A percentile compares a stretch with the other conserved stretches of the same genome.
Conservation (phyloP, 2,329 filamentous ascomycete species). For the Cordyceps javanica region DNA sequence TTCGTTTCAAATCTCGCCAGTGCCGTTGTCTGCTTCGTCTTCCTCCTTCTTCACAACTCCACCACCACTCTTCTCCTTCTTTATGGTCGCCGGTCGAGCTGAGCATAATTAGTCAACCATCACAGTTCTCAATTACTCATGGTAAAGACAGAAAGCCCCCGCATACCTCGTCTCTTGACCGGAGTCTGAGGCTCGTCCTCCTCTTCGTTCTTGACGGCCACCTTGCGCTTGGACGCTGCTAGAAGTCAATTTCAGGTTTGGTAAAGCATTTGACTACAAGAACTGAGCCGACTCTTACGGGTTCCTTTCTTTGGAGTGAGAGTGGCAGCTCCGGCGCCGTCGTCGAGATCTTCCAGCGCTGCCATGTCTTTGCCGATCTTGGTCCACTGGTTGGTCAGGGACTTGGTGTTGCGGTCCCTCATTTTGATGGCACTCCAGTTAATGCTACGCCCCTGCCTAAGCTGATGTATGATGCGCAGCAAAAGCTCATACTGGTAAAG, state of each 20-base stretch:
- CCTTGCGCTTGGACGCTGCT: constrained; percentile 18
- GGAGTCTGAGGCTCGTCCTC: constrained; percentile 7
- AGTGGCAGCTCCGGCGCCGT: background rate
- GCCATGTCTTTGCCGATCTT: constrained; percentile 29
- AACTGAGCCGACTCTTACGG: background rate
- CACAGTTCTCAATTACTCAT: too few species aligned
- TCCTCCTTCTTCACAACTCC: background rate
- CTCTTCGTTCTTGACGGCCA: constrained; percentile 10
- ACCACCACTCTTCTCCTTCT: background rate
- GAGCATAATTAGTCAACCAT: background rate
- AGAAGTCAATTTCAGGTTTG: background rate
- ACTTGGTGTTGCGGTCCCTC: constrained; percentile 32
- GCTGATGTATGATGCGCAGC: constrained; percentile 28
- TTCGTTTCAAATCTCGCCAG: background rate
- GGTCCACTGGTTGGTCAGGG: constrained; percentile 32
- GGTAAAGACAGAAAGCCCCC: too few species aligned
- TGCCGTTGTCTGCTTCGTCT: background rate
- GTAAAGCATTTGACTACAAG: background rate
- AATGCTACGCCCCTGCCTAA: constrained; percentile 26
- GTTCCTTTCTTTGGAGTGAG: constrained; percentile 18
- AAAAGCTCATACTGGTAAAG: constrained; percentile 27
- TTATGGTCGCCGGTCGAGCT: background rate
- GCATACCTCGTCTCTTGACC: constrained; percentile 9
- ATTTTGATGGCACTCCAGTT: constrained; percentile 31
- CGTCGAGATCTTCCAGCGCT: constrained; percentile 26